Percentiles rank a stretch among this genome's conserved stretches.
Conservation (phyloP, 192 early-diverging fungal species). For the Coemansia sp. region DNA sequence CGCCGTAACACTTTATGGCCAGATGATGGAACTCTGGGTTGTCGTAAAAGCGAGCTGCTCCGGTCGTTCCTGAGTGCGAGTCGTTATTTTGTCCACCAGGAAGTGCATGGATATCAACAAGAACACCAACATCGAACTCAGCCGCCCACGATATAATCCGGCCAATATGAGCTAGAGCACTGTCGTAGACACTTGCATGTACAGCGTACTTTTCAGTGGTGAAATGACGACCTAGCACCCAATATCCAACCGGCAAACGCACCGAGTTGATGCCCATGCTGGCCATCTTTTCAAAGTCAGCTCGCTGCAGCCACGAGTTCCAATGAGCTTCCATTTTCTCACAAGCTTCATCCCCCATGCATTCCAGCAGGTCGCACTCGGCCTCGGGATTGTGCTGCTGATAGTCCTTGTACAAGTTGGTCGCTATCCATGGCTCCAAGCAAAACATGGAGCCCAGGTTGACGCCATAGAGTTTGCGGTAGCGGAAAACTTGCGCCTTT, state of each 20-base stretch:
- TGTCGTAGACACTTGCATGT: not conserved
- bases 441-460: constrained; percentile 16
- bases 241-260: constrained; percentile 13
- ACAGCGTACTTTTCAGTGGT: not conserved
- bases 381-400: constrained; percentile 5
- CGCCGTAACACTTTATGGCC: constrained; percentile 2
- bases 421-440: constrained; percentile 19
- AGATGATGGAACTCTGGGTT: constrained; percentile 7
- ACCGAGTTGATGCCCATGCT: constrained; percentile 15
- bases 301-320: constrained; percentile 13
- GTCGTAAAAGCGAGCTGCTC: constrained; percentile 1
- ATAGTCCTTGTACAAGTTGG: constrained; percentile 7
- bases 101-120: constrained; percentile 12
- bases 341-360: constrained; percentile 3
- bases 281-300: constrained; percentile 15
- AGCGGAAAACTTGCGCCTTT: constrained; percentile 11
- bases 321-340: constrained; percentile 16
- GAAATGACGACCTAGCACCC: constrained; percentile 10
- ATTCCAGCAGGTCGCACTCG: constrained; percentile 15
- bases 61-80: constrained; percentile 15
- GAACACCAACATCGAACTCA: constrained; percentile 14
- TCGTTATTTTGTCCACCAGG: constrained; percentile 16
- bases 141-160: constrained; percentile 10
- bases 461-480: constrained; percentile 15
- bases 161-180: constrained; percentile 1